Evolutionary conservation across 176 grass and related monocot species (phyloP).

Genomic region (Hordeum vulgare): DNA sequence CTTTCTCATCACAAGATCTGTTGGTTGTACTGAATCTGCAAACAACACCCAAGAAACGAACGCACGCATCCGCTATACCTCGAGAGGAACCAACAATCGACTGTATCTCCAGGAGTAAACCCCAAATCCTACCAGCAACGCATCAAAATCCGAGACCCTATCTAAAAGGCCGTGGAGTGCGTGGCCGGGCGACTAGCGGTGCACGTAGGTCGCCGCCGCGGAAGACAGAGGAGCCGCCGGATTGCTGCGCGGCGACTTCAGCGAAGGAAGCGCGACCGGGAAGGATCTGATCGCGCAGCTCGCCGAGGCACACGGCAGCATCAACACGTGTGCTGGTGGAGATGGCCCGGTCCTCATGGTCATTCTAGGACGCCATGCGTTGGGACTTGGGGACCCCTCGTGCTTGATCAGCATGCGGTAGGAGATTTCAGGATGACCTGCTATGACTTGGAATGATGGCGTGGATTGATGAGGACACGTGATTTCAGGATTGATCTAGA

Average conservation of each 20-base stretch:
- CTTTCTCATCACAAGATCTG: neutral
- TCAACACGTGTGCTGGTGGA: conserved; percentile 25
- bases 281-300: conserved; percentile 50
- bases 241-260: conserved; percentile 49
- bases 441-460: too few species aligned
- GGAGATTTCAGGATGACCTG: too few species aligned
- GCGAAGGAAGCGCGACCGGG: conserved; percentile 31
- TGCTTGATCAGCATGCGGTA: conserved; percentile 79
- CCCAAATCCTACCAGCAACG: neutral
- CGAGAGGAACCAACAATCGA: neutral
- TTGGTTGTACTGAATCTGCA: too few species aligned
- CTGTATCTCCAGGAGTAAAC: neutral
- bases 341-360: conserved; percentile 55
- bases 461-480: too few species aligned
- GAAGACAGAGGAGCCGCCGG: conserved; percentile 63
- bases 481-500: too few species aligned
- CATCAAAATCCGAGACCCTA: neutral
- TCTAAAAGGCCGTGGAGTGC: neutral
- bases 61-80: neutral
- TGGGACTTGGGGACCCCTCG: conserved; percentile 59
- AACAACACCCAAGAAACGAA: neutral
- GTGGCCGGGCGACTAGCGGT: neutral
- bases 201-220: conserved; percentile 62
- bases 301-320: conserved; percentile 34
- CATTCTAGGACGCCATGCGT: conserved; percentile 69